Evolutionary conservation across 441 rosid genomes (phyloP).

Genomic region (Euphorbia corollata): DNA sequence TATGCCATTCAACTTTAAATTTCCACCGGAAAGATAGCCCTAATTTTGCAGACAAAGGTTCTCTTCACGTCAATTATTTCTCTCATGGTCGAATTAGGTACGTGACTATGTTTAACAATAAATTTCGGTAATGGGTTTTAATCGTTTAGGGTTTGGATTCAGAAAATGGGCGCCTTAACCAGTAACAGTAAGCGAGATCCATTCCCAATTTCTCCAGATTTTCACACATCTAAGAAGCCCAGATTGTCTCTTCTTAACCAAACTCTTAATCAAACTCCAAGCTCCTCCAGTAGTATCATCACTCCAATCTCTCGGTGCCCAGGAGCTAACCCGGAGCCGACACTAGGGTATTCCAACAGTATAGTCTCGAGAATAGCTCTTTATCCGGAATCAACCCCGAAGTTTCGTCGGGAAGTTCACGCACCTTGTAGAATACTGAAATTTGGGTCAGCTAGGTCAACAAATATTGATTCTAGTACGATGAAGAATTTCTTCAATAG

Average conservation of each 20-base stretch:
- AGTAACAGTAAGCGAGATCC: constrained; percentile 51
- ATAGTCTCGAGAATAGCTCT: constrained; percentile 46
- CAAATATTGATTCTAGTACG: constrained; percentile 15
- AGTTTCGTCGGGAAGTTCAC: constrained; percentile 49
- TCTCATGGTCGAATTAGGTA: not conserved
- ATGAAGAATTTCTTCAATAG: constrained; percentile 35
- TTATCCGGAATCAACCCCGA: constrained; percentile 51
- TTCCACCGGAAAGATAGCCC: not conserved
- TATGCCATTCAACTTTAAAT: not conserved
- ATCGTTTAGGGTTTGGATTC: constrained; percentile 27
- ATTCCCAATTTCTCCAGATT: constrained; percentile 31
- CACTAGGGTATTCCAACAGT: constrained; percentile 29
- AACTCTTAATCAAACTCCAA: constrained; percentile 28
- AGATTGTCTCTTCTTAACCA: constrained; percentile 32
- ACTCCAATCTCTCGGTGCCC: constrained; percentile 62
- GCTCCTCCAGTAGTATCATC: constrained; percentile 30
- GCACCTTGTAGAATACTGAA: constrained; percentile 50
- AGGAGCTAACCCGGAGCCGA: constrained; percentile 30
- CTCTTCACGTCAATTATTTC: not conserved
- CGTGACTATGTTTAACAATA: constrained; percentile 9
- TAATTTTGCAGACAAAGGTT: not conserved
- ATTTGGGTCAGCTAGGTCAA: constrained; percentile 35
- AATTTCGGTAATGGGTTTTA: constrained; percentile 25
- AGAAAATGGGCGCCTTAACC: constrained; percentile 58
- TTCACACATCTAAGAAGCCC: constrained; percentile 44